Evolutionary conservation across 2,329 filamentous ascomycete species (phyloP).

Genomic region (Xylaria sp.): DNA sequence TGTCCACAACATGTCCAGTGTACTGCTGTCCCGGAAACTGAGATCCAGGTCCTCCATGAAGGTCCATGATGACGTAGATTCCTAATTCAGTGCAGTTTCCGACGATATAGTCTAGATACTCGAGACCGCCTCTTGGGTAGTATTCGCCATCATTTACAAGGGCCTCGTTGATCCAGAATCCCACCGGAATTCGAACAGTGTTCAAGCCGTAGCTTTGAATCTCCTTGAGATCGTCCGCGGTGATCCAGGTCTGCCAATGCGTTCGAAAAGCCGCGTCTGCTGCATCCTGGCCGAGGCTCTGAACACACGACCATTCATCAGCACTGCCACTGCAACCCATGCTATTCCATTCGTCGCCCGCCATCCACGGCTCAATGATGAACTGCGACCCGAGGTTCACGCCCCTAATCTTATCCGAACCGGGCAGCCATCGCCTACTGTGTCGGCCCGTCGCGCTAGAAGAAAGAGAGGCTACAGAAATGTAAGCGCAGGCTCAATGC

Average conservation of each 20-base stretch:
- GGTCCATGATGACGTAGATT: constrained; percentile 62
- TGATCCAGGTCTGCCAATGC: constrained; percentile 63
- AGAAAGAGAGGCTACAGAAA: constrained; percentile 15
- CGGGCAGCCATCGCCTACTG: constrained; percentile 29
- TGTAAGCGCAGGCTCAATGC: constrained; percentile 3
- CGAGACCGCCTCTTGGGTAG: constrained; percentile 53
- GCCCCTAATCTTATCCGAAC: constrained; percentile 49
- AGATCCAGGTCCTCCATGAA: constrained; percentile 60
- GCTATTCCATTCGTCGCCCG: constrained; percentile 54
- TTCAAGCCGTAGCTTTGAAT: constrained; percentile 60
- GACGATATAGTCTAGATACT: constrained; percentile 58
- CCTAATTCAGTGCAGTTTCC: constrained; percentile 57
- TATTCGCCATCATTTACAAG: constrained; percentile 57
- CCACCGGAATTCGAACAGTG: constrained; percentile 61
- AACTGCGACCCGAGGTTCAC: constrained; percentile 65
- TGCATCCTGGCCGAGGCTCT: constrained; percentile 56
- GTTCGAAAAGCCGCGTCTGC: constrained; percentile 58
- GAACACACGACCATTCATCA: constrained; percentile 62
- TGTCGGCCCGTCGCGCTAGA: not conserved
- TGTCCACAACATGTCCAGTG: constrained; percentile 52
- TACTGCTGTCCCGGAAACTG: constrained; percentile 56
- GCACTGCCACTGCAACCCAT: constrained; percentile 58
- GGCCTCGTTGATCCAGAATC: constrained; percentile 63
- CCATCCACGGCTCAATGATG: constrained; percentile 63
- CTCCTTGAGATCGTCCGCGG: constrained; percentile 55